Base-by-base conservation (phyloP, 306 rosid genomes). In the Hippophae rhamnoides region DNA sequence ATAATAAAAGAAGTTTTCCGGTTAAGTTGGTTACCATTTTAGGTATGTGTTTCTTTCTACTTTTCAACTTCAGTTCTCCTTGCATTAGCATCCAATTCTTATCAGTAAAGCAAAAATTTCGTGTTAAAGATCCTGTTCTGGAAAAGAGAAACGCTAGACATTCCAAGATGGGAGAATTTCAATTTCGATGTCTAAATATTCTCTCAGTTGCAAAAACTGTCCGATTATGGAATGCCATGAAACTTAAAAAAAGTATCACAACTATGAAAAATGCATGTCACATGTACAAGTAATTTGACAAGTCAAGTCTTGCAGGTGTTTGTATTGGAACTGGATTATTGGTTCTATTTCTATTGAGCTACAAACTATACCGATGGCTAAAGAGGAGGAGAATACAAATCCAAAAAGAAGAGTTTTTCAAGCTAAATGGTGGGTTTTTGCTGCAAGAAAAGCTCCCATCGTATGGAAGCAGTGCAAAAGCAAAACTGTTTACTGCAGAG, bases 351-450 rank as follows among this genome's bases (percentile, higher is more conserved):
- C 71, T 80, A 56, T 46, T 38, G 13, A 62, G 71, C 38, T 80
- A 66, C 71, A 69, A 41, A 52, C 41, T 58, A 46, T 71, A 68
- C 49, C 66, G 63, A 43, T 53, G 38, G 43, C 13, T 74, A 27
- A 47, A 23, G 71, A 43, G 54, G 62, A 71, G 54, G 68, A 56
- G 60, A 59, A 41, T 26, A 12, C 49, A 45, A 3, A 61, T 27
- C 27, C 57, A 4, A 0, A 79, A 76, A 52, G 76, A 82, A 43
- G 73, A 61, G 10, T 10, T 79, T 23, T 82, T 82, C 71, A 66
- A 61, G 65, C 75, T 74, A 76, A 82, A 82, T 12, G 88, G 88
- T 7, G 84, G 88, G 31, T 52, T 71, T 42, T 48, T 76, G 62
- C 57, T 82, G 55, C 74, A 51, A 26, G 78, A 83, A 57, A 72